Percentiles rank a stretch among this genome's conserved stretches.
phyloP scores from a whole-genome alignment of 176 grass and related monocot species.

The Raddia guianensis region DNA sequence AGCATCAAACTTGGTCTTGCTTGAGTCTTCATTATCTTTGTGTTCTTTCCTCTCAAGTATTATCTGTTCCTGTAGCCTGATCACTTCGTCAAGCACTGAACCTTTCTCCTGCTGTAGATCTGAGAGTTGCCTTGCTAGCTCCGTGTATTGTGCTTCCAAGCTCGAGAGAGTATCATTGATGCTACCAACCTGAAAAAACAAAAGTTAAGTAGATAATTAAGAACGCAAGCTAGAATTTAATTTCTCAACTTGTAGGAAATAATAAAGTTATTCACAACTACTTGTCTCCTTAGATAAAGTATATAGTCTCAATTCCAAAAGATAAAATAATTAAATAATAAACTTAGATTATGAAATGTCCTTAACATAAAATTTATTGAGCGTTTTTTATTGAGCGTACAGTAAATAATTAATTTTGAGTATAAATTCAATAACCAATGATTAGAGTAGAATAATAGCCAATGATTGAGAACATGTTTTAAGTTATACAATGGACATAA shows the following conservation, averaged over 20 bases:
- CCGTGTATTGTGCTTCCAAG: conserved; percentile 61
- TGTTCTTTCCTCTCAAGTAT: conserved; percentile 70
- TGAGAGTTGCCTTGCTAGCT: conserved; percentile 58
- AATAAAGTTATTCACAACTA: conserved; percentile 1
- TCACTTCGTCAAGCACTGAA: conserved; percentile 55
- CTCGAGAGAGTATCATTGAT: conserved; percentile 55
- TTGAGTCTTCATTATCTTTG: conserved; percentile 40
- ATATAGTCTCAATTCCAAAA: too few species aligned
- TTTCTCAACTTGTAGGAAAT: conserved; percentile 17
- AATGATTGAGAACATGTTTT: too few species aligned
- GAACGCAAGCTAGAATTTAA: background rate
- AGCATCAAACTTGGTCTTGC: conserved; percentile 38
- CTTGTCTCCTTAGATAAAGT: too few species aligned
- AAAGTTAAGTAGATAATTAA: conserved; percentile 17
- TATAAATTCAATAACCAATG: too few species aligned
- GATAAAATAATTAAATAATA: too few species aligned
- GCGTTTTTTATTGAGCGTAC: too few species aligned
- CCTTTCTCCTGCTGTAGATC: conserved; percentile 70
- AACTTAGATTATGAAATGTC: too few species aligned
- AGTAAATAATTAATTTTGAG: too few species aligned
- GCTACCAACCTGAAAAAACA: conserved; percentile 69
- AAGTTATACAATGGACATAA: too few species aligned
- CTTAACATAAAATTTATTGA: too few species aligned
- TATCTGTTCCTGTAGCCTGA: conserved; percentile 63
- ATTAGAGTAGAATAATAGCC: too few species aligned